Base-by-base conservation (phyloP, 805 yeast genomes). In the Kluyveromyces wickerhamii region DNA sequence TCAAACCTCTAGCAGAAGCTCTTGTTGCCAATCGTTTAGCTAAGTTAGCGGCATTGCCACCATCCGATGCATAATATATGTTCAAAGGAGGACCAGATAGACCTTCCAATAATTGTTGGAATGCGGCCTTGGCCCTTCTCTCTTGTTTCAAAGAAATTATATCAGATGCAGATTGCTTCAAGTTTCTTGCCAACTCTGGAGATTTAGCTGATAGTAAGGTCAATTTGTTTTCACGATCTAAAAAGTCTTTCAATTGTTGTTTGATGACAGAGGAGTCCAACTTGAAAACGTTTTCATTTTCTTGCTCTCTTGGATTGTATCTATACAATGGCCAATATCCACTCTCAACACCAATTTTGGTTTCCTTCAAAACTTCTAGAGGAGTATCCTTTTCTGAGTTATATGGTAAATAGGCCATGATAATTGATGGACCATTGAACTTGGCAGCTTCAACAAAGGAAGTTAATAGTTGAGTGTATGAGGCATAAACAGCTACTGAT, bases 301-400 rank as follows among this genome's bases (percentile, higher is more conserved):
- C 64, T 30, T 67, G 71, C 32, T 69, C 58, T 7, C 57, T 44
- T 37, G 96, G 95, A 48, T 85, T 71, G 63, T 71, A 89, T 55
- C 96, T 71, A 65, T 88, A 89, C 42, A 89, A 69, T 31, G 97
- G 97, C 94, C 96, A 87, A 64, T 81, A 80, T n/a, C 97, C 97
- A 21, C 87, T 67, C 50, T 85, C 96, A 29, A 89, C 94, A 15
- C 95, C 89, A 42, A 63, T 65, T 60, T 89, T 89, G 21, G 96
- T 88, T 56, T 84, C 92, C 56, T 82, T 79, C 49, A 89, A 68
- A 29, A 88, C 75, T 17, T 77, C 72, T 45, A 89, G 64, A 26
- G 94, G 79, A 41, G 77, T 65, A 43, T 79, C 80, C 37, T 64
- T 66, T 52, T 82, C 89, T 14, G 66, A 57, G 30, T 65, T 53